Base-by-base conservation (phyloP, 2,329 filamentous ascomycete species). In the Pseudogymnoascus sp. region DNA sequence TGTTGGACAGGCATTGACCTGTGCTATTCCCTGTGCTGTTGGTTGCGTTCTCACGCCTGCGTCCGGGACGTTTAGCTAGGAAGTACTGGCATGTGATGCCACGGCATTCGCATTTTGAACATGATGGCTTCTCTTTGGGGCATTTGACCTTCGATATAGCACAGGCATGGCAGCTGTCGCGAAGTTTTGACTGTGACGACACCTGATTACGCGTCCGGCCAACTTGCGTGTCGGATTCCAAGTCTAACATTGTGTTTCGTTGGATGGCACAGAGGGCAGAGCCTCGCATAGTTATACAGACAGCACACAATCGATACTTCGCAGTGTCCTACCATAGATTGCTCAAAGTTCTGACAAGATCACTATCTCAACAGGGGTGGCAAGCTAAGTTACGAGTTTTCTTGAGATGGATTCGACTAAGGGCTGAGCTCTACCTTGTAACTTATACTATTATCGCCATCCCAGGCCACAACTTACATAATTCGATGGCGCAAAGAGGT, bases 141-240 rank as follows among this genome's bases (percentile, higher is more conserved):
- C 72, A 72, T 65, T 69, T 71, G 47, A 76, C 66, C 66, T 76
- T 75, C 17, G 74, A 74, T 13, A 63, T 62, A 4, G 73, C 71
- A 64, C 73, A 75, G 39, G 68, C 67, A n/a, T 72, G 67, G 63
- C 74, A 76, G 61, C 73, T 75, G 47, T 74, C 71, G 31, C 74
- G 71, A 29, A 74, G 62, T 60, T 72, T 73, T 36, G 68, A 62
- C 35, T n/a, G 47, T 17, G 26, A 54, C 10, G 29, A 54, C 21
- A n/a, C 10, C n/a, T 54, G 47, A 9, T 54, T 54, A 54, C 47
- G 47, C 47, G 47, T 33, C 15, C 15, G 29, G 10, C 33, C 15
- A 33, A 33, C 47, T 13, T 54, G 29, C 3, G 9, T 54, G 29
- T 33, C 29, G n/a, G 47, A 33, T 54, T 54, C 26, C 5, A 54